Base-by-base conservation (phyloP, 2,329 filamentous ascomycete genomes). In the Beauveria pseudobassiana region DNA sequence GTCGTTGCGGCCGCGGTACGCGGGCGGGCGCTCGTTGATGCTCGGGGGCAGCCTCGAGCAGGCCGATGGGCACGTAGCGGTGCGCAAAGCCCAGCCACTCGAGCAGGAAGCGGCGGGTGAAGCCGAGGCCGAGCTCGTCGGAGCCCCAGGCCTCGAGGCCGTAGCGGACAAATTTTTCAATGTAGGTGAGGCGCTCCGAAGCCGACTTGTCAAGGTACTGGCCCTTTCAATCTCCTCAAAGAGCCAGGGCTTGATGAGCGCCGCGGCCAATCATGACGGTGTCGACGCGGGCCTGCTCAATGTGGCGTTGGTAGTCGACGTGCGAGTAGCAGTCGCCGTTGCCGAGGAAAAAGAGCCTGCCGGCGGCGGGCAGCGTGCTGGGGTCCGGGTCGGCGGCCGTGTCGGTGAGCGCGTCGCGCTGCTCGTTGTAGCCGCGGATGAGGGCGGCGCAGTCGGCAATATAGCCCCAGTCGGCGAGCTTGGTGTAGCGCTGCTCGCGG, bases 251-350 rank as follows among this genome's bases (percentile, higher is more conserved):
- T 99, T 99, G 77, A 98, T 91, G 63, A 99, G 83, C 10, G 62
- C 95, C 95, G 64, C 95, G 90, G n/a, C 88, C 95, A 64, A 98
- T 86, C 95, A 99, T 98, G 71, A 96, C 90, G n/a, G 87, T 87
- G 77, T 98, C 93, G 51, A 98, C 92, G 52, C 85, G 84, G 42
- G 90, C 83, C 63, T 93, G 83, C 53, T 88, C 81, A 45, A 98
- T 80, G 69, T 95, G 87, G 62, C 87, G 78, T 65, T 86, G 86
- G 77, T 98, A 98, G 72, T 98, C 92, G 38, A 87, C 77, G 73
- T 98, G 92, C 5, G 92, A 97, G 77, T 91, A 97, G 75, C 93
- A 95, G 76, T 99, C 95, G 53, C 95, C 95, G 73, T 99, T 99
- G 68, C 95, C 95, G 67, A 97, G 80, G 77, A 99, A 98, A 78